Evolutionary conservation across 257 asterid genomes (phyloP), one percentile per base, ranked within the genome.

Genomic region (Penstemon newberryi): DNA sequence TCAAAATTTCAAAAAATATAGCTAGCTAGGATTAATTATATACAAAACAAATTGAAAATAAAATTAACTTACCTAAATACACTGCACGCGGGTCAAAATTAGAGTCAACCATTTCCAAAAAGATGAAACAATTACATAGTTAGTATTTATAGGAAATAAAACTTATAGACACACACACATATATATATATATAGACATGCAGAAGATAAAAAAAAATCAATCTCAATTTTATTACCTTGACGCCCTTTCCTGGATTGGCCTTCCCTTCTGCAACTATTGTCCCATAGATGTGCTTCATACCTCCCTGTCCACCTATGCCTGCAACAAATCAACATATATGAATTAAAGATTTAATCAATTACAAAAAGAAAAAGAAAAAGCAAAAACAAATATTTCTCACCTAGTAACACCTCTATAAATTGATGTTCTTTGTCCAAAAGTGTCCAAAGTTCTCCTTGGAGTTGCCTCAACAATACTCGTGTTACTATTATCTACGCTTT

Each of bases 241-340:
- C 97, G 96, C 69, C 98, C 98, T 79, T 92, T 92, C 36, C 98
- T 79, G 2, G 95, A 87, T 56, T 92, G 98, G 0, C 96, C 98
- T 76, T 92, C 98, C 72, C 98, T 84, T 67, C 98, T 86, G 79
- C 98, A 89, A 69, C 92, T 89, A 71, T 91, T 91, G 75, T 91
- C 98, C 98, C 98, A 91, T 0, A 91, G 82, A 79, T 91, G 98
- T 3, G 97, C 97, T 79, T 91, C 97, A 73, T 91, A 91, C 63
- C 97, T 84, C 25, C 97, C 97, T 0, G 96, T 91, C 97, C 98
- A 91, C 69, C 98, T 86, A 79, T 91, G 98, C 85, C 98, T 91
- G 33, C 33, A 73, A 7, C 3, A 4, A 10, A 7, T 18, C 3
- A 40, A 8, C 7, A n/a, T 4, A 8, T 25, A 60, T n/a, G n/a